Base-by-base conservation (phyloP, 1,284 basidiomycete species). In the Athelia psychrophila region DNA sequence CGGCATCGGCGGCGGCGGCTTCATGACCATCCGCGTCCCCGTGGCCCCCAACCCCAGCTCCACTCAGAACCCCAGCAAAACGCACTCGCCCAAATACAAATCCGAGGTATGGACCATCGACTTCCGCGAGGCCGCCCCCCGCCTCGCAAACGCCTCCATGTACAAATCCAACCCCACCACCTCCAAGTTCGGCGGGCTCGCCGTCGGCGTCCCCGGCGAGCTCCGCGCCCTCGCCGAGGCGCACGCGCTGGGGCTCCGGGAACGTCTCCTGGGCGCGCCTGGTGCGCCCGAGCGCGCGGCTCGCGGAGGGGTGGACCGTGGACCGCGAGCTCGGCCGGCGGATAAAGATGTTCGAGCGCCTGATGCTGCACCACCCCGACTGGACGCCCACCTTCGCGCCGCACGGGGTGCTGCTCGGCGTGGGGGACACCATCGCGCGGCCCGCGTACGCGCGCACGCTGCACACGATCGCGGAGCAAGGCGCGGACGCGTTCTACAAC, bases 1-100 rank as follows among this genome's bases (percentile, higher is more conserved):
- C 15, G 88, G 93, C 2, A 90, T 97, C 47, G 93, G 93, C 19
- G 94, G 94, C 1, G 95, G 93, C 24, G 95, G 95, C 0, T 95
- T 95, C 65, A 93, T 96, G 86, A 86, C 88, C 27, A 79, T 98
- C 42, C 86, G 93, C 19, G 74, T 95, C 8, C 91, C 94, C 5
- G n/a, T n/a, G n/a, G n/a, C n/a, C n/a, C n/a, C n/a, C n/a, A n/a
- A n/a, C n/a, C 77, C 81, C 6, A 57, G 64, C 3, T 61, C 64
- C 35, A 58, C 71, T 1, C 72, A 72, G 38, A 67, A 62, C 2
- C 13, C 27, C n/a, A n/a, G n/a, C n/a, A n/a, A n/a, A n/a, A n/a
- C n/a, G n/a, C n/a, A n/a, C n/a, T n/a, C n/a, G n/a, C n/a, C n/a
- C n/a, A n/a, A n/a, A n/a, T n/a, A n/a, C n/a, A 60, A 68, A 23